Conservation (phyloP, 768 basidiomycete species). For the Sporobolomyces pararoseus region DNA sequence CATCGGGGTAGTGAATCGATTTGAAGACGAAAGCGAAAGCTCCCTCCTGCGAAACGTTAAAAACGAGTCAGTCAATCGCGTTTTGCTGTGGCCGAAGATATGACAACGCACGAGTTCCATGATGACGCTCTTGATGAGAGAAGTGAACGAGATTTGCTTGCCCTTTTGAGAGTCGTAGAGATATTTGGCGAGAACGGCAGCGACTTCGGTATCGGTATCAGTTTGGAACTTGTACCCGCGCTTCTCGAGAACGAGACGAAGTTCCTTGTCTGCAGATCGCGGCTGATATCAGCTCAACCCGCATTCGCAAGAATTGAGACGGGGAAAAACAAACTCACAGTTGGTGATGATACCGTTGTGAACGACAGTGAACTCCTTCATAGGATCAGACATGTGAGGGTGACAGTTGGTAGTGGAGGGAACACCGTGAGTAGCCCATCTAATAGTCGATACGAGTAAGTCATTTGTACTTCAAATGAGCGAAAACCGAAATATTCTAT, state of each 20-base stretch:
- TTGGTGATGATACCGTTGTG: conserved; percentile 99
- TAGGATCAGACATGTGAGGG: conserved; percentile 78
- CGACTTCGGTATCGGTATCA: conserved; percentile 97
- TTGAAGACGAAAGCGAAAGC: conserved; percentile 99
- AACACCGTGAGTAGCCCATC: conserved; percentile 90
- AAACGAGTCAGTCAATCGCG: neutral
- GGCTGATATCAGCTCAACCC: no score
- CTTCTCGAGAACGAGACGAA: conserved; percentile 88
- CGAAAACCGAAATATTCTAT: neutral
- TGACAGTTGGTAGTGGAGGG: conserved; percentile 73
- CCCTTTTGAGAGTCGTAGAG: conserved; percentile 87
- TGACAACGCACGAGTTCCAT: conserved; percentile 67
- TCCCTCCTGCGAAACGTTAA: conserved; percentile 60
- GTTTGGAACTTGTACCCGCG: conserved; percentile 89
- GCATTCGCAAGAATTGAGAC: neutral
- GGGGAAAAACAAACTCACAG: conserved; percentile 50
- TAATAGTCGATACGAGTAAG: neutral
- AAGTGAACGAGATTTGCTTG: conserved; percentile 80
- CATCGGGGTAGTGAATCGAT: conserved; percentile 88
- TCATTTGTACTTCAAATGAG: no score
- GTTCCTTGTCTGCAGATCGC: conserved; percentile 58
- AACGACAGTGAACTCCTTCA: conserved; percentile 78
- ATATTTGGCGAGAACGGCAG: conserved; percentile 92
- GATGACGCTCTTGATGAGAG: conserved; percentile 87
- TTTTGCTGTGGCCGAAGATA: neutral